phyloP scores from a whole-genome alignment of 2,329 filamentous ascomycete species.

The Mycogone perniciosa region DNA sequence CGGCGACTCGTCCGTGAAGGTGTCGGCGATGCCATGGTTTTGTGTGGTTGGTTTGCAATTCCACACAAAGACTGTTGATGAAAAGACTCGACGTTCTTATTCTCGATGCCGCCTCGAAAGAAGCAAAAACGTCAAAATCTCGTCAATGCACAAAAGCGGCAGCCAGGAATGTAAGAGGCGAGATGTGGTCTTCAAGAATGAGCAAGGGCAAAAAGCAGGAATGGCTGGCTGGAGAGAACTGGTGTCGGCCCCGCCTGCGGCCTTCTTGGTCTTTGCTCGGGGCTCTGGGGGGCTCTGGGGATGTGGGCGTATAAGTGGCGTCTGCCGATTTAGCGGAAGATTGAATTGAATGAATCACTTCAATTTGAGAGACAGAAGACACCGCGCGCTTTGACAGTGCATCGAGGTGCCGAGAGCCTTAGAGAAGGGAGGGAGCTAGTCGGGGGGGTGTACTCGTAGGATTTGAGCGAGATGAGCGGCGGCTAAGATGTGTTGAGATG shows the following conservation, averaged over 20 bases:
- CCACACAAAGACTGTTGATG: no score
- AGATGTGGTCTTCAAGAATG: no score
- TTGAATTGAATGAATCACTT: slow-evolving; percentile 5
- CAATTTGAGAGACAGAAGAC: not conserved
- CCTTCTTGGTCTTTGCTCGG: not conserved
- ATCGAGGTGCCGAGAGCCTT: slow-evolving; percentile 3
- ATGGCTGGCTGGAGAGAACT: not conserved
- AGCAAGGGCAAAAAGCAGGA: no score
- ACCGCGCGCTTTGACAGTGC: slow-evolving; percentile 8
- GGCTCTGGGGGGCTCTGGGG: no score
- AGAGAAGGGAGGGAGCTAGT: not conserved
- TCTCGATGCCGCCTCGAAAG: no score
- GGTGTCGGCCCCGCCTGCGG: not conserved
- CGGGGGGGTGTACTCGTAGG: slow-evolving; percentile 9
- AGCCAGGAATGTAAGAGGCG: no score
- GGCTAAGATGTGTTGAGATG: not conserved
- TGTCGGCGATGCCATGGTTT: slow-evolving; percentile 4
- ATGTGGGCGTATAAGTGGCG: not conserved
- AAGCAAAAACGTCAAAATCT: no score
- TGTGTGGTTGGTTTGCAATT: not conserved
- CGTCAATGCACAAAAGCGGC: no score
- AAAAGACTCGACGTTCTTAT: no score
- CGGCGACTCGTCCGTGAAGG: slow-evolving; percentile 14
- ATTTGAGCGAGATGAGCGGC: slow-evolving; percentile 11
- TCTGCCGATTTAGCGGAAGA: not conserved